Base-by-base conservation (phyloP, 164 flowering plant genomes). In the Piper betle region DNA sequence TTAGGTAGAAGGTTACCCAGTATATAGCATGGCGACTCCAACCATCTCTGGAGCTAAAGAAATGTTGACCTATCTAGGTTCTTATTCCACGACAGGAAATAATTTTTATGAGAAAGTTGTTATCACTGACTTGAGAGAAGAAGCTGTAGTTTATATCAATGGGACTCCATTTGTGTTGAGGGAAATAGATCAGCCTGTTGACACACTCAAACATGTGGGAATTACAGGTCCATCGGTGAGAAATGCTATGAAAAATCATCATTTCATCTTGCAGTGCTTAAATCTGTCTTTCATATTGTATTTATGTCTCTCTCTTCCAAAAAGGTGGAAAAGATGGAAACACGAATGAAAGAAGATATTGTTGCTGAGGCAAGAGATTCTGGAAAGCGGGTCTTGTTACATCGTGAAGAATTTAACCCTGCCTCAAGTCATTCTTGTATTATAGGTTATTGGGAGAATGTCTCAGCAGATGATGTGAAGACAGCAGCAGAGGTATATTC, bases 1-100 rank as follows among this genome's bases (percentile, higher is more conserved):
- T 72, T 75, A 91, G 98, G 96, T 91, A 65, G 86, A 82, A 71
- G 86, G 83, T 37, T 88, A 79, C 72, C 88, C 95, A 63, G 90
- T 91, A 20, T 88, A 86, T 70, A 88, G 95, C 82, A 88, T 88
- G 98, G 98, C 96, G 64, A 88, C 96, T 58, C 98, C 96, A 62
- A 87, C 96, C 66, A 82, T 84, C 66, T 52, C 82, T 61, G 98
- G 98, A 48, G 96, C 96, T 60, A 86, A 79, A 77, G 92, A 84
- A 72, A 88, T 88, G 91, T 65, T 91, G 41, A 69, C 83, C 37
- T 84, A 76, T 79, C 75, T 91, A 69, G 82, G 79, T 68, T 82
- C 86, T 66, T 74, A 78, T 73, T 71, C 84, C 58, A 66, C 55
- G 43, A 71, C 62, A 38, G 78, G 76, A 64, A 77, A 67, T 63